phyloP scores from a whole-genome alignment of 2,329 filamentous ascomycete species.

The Xylariaceae sp. region DNA sequence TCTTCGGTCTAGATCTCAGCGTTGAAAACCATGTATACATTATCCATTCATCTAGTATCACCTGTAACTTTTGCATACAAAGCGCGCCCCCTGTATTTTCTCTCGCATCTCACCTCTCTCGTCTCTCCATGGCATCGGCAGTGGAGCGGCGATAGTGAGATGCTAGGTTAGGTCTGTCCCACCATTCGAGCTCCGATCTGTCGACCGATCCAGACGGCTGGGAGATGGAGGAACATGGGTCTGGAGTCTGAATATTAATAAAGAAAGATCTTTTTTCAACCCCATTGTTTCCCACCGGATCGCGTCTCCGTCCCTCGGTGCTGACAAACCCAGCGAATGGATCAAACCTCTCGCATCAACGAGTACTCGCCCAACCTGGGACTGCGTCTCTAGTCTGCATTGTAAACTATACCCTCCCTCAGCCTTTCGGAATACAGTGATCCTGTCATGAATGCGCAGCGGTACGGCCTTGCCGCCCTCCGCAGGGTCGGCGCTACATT shows the following conservation, averaged over 20 bases:
- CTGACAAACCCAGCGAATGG: conserved; percentile 22
- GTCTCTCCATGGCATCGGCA: too few relatives aligned
- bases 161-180: neutral
- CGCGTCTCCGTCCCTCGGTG: conserved; percentile 9
- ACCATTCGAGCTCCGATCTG: conserved; percentile 1
- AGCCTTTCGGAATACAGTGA: too few relatives aligned
- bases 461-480: conserved; percentile 19
- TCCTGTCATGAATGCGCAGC: conserved; percentile 22
- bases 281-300: conserved; percentile 4
- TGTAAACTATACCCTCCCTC: too few relatives aligned
- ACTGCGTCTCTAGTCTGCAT: conserved; percentile 4
- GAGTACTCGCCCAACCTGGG: conserved; percentile 9
- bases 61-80: too few relatives aligned
- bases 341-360: conserved; percentile 8
- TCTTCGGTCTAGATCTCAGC: too few relatives aligned
- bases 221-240: neutral
- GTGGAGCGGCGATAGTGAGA: neutral
- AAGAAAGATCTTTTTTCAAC: neutral
- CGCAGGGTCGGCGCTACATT: conserved; percentile 22
- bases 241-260: neutral
- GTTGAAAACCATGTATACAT: too few relatives aligned
- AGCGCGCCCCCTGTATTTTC: too few relatives aligned
- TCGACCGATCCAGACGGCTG: neutral
- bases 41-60: too few relatives aligned
- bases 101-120: too few relatives aligned